Evolutionary conservation across 306 rosid genomes (phyloP).

Genomic region (Rubus idaeus): DNA sequence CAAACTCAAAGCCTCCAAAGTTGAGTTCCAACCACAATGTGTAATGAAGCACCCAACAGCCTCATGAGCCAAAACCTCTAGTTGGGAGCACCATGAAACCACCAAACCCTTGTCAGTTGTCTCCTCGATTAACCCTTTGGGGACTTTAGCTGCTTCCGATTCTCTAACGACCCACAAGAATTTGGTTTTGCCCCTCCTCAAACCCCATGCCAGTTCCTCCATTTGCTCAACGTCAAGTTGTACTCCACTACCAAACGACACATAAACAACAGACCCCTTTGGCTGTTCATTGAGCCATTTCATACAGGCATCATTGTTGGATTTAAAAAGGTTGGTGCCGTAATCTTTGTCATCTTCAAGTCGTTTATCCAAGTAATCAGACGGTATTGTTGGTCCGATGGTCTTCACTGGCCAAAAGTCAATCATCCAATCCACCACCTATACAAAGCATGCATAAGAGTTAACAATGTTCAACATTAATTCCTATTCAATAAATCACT

Average conservation of each 20-base stretch:
- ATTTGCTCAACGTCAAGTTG: slow-evolving; percentile 17
- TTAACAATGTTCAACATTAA: neutral
- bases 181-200: slow-evolving; percentile 2
- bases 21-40: neutral
- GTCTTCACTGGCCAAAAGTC: slow-evolving; percentile 12
- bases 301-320: neutral
- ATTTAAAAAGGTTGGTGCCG: slow-evolving; percentile 6
- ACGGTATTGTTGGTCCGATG: slow-evolving; percentile 35
- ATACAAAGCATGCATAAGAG: neutral
- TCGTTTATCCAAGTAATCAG: slow-evolving; percentile 21
- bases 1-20: neutral
- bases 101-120: slow-evolving; percentile 15
- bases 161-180: slow-evolving; percentile 42
- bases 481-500: neutral
- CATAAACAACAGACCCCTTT: slow-evolving; percentile 22
- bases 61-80: slow-evolving; percentile 19
- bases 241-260: slow-evolving; percentile 30
- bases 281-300: slow-evolving; percentile 25
- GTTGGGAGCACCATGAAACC: slow-evolving; percentile 16
- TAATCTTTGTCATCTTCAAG: slow-evolving; percentile 21
- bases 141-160: slow-evolving; percentile 19
- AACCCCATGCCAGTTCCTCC: slow-evolving; percentile 27
- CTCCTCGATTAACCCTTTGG: slow-evolving; percentile 25
- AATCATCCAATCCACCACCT: slow-evolving; percentile 24
- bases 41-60: slow-evolving; percentile 17